Evolutionary conservation across 768 basidiomycete species (phyloP).

Genomic region (Termitomyces sp.): DNA sequence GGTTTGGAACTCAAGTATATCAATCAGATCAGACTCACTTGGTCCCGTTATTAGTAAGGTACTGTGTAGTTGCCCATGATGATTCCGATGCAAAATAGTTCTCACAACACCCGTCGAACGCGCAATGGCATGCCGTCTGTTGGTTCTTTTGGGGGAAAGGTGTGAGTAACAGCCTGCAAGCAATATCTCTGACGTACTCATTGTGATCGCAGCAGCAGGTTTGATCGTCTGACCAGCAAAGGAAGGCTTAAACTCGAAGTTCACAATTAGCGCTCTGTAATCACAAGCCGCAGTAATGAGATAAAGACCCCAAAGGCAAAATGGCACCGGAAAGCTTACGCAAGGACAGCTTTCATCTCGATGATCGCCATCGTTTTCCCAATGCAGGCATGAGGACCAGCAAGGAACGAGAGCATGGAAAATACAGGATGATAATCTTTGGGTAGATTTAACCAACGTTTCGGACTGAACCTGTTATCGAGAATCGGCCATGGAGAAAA

Average conservation of each 20-base stretch:
- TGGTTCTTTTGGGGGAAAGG: constrained; percentile 3
- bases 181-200: constrained; percentile 32
- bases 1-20: too few relatives aligned
- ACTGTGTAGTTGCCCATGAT: too few relatives aligned
- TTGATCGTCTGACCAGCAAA: constrained; percentile 35
- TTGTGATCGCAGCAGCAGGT: constrained; percentile 42
- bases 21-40: too few relatives aligned
- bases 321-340: constrained; percentile 15
- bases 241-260: constrained; percentile 43
- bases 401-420: constrained; percentile 37
- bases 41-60: too few relatives aligned
- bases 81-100: too few relatives aligned
- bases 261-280: constrained; percentile 21
- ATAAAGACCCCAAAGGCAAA: constrained; percentile 20
- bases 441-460: constrained; percentile 42
- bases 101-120: constrained; percentile 4
- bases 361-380: constrained; percentile 42
- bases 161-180: not conserved
- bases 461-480: constrained; percentile 37
- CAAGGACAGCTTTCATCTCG: constrained; percentile 41
- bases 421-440: constrained; percentile 29
- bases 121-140: constrained; percentile 16
- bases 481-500: not conserved
- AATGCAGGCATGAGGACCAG: constrained; percentile 41
- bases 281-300: not conserved